phyloP scores from a whole-genome alignment of 1,284 basidiomycete species.

The Tetrapyrgos nigripes region DNA sequence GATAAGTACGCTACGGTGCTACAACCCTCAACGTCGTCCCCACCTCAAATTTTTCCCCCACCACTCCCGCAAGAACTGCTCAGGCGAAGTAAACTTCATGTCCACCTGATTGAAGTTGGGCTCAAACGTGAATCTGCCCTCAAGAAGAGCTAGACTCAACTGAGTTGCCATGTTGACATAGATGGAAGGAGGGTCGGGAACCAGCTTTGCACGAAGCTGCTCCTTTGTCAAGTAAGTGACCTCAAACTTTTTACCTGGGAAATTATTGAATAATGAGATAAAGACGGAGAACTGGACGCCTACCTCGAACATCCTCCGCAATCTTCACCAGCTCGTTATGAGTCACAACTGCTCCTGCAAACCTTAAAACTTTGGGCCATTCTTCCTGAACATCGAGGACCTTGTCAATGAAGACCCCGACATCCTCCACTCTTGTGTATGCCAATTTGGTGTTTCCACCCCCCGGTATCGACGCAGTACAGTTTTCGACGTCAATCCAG shows the following conservation, averaged over 20 bases:
- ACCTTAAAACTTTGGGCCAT: conserved; percentile 5
- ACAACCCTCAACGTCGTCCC: too few species aligned
- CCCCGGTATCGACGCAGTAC: conserved; percentile 8
- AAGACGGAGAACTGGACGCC: background rate
- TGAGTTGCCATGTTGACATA: conserved; percentile 13
- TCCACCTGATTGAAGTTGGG: background rate
- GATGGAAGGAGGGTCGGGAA: conserved; percentile 7
- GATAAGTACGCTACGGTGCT: too few species aligned
- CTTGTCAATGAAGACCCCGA: conserved; percentile 10
- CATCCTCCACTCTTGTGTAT: conserved; percentile 11
- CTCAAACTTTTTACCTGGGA: background rate
- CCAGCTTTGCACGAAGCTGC: too few species aligned
- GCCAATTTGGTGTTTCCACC: conserved; percentile 8
- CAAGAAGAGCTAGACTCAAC: conserved; percentile 9
- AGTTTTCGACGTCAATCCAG: conserved; percentile 14
- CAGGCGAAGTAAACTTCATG: conserved; percentile 2
- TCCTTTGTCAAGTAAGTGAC: conserved; percentile 1
- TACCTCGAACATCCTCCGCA: conserved; percentile 10
- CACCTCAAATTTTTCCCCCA: too few species aligned
- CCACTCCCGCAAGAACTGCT: conserved; percentile 6
- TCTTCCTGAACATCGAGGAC: conserved; percentile 1
- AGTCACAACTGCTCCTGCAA: conserved; percentile 5
- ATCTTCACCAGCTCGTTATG: conserved; percentile 12
- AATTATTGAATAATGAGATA: too few species aligned
- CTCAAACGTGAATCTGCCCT: conserved; percentile 10